These are phyloP conservation scores for Xylaria sp. DNA, from an alignment of 2,329 filamentous ascomycete genomes.

Conservation along the genomic window DNA sequence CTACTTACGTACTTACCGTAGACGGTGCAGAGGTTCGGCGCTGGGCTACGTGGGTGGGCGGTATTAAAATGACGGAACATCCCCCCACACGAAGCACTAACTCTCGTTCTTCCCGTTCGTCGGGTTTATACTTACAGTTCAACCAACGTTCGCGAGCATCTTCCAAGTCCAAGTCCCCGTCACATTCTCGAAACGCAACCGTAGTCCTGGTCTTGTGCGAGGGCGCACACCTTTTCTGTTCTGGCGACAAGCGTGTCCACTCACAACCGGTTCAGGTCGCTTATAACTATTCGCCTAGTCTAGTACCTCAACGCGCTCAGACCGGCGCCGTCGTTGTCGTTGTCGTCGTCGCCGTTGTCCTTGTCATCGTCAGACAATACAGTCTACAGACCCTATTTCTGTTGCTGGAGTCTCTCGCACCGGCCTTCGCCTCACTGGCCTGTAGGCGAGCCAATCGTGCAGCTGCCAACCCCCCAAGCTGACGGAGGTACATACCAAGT, in stretches of 20 bases:
- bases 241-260: background rate
- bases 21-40: conserved; percentile 10
- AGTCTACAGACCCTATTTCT: background rate
- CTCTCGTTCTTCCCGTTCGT: conserved; percentile 33
- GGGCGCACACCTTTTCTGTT: background rate
- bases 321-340: conserved; percentile 2
- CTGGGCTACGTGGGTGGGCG: conserved; percentile 29
- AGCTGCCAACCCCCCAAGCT: conserved; percentile 18
- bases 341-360: too few species aligned
- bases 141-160: conserved; percentile 12
- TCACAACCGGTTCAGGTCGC: background rate
- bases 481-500: conserved; percentile 11
- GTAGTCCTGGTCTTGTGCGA: conserved; percentile 1
- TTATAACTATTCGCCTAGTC: background rate
- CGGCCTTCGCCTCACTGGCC: conserved; percentile 9
- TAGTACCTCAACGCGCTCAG: background rate
- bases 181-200: conserved; percentile 13
- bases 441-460: conserved; percentile 28
- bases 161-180: conserved; percentile 4
- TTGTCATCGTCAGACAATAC: background rate
- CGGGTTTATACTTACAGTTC: conserved; percentile 30
- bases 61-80: conserved; percentile 34
- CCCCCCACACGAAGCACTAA: conserved; percentile 29
- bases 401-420: background rate
- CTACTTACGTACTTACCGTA: background rate